These are phyloP conservation scores for Yamadazyma spencermartinsiae DNA, from an alignment of 1,139 yeast genomes.

Conservation along the genomic window DNA sequence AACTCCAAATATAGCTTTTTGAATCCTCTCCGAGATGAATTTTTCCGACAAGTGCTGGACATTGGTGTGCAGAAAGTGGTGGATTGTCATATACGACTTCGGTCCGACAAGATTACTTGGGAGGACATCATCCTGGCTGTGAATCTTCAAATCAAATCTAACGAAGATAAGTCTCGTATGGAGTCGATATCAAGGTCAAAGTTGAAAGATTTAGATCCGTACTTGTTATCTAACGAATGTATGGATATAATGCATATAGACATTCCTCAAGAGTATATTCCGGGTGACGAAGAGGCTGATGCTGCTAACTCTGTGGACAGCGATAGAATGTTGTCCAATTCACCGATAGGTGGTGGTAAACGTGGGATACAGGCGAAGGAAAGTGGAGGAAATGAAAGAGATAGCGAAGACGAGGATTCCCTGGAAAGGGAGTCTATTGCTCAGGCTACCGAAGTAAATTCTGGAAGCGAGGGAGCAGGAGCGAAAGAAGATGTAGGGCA, in stretches of 20 bases:
- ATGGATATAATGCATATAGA: constrained; percentile 32
- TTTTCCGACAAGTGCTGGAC: constrained; percentile 20
- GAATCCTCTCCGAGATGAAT: constrained; percentile 31
- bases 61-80: neutral
- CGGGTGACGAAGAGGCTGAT: constrained; percentile 1
- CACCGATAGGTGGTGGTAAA: no score
- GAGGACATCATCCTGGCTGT: constrained; percentile 25
- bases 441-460: neutral
- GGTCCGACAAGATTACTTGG: constrained; percentile 26
- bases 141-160: constrained; percentile 28
- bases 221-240: constrained; percentile 48
- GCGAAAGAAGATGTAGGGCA: constrained; percentile 5
- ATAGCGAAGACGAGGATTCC: no score
- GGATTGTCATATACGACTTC: constrained; percentile 10
- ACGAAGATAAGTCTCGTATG: constrained; percentile 31
- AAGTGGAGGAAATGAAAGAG: no score
- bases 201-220: constrained; percentile 47
- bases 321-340: no score
- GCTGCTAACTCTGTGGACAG: neutral
- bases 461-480: constrained; percentile 12
- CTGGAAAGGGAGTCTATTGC: neutral
- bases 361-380: no score
- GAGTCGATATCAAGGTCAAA: constrained; percentile 38
- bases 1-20: constrained; percentile 26
- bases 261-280: constrained; percentile 5